Evolutionary conservation across 495 filamentous ascomycete species (phyloP).

Genomic region (Trichocladium antarcticum): DNA sequence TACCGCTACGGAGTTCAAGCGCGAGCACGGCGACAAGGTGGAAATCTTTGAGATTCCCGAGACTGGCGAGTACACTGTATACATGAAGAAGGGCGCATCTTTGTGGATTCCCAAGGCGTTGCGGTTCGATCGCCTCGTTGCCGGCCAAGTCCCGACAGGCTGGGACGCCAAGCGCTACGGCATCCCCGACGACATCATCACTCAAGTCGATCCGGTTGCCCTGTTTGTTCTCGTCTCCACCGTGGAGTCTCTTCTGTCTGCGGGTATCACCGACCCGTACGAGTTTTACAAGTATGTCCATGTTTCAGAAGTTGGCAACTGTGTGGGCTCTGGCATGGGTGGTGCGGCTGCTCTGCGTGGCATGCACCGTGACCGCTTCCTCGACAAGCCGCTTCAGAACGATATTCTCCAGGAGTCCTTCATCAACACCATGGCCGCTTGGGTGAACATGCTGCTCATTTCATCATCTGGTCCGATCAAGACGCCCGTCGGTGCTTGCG

Average conservation of each 20-base stretch:
- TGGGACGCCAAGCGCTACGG: slow-evolving; percentile 95
- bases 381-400: slow-evolving; percentile 97
- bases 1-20: slow-evolving; percentile 92
- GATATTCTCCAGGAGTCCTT: slow-evolving; percentile 99
- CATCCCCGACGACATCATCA: slow-evolving; percentile 94
- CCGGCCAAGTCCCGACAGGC: slow-evolving; percentile 90
- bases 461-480: slow-evolving; percentile 98
- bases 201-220: slow-evolving; percentile 92
- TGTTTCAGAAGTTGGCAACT: slow-evolving; percentile 95
- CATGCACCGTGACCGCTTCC: slow-evolving; percentile 96
- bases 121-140: slow-evolving; percentile 91
- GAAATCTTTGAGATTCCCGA: slow-evolving; percentile 95
- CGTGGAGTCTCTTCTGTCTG: slow-evolving; percentile 75
- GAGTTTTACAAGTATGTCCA: slow-evolving; percentile 99
- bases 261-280: slow-evolving; percentile 98
- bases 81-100: slow-evolving; percentile 85
- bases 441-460: slow-evolving; percentile 97
- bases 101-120: slow-evolving; percentile 94
- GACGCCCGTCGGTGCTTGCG: slow-evolving; percentile 94
- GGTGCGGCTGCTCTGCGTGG: slow-evolving; percentile 82
- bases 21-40: slow-evolving; percentile 92
- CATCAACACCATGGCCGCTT: slow-evolving; percentile 99
- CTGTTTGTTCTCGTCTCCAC: slow-evolving; percentile 90
- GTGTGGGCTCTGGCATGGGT: slow-evolving; percentile 94
- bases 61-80: slow-evolving; percentile 86